Evolutionary conservation across 75 land plant species (phyloP), one percentile per base, ranked within the genome.

Genomic region (Pinus tabuliformis): DNA sequence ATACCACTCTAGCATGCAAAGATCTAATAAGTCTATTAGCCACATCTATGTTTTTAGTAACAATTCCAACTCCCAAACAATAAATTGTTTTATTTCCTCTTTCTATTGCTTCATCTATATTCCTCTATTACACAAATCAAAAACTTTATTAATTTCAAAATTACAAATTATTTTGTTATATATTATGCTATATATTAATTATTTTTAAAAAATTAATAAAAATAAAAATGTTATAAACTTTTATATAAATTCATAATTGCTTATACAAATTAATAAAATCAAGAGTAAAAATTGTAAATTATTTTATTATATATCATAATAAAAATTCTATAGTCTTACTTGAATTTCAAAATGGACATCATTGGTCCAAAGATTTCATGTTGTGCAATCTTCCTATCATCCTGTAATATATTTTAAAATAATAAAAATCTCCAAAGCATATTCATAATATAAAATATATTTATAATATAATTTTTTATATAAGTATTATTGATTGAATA

Each of bases 281-380:
- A n/a, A n/a, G n/a, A n/a, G n/a, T n/a, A 0, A 42, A 42, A 42
- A 39, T 39, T 39, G 2, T 3, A 39, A 39, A 39, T 5, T 4
- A 39, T 39, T 39, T 39, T 39, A 0, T 39, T 30, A 30, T 30
- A 39, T 39, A 39, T 5, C 2, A 39, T 1, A 39, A 39, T 39
- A 39, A 39, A 4, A 39, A 39, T 39, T 3, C 5, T 3, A 61
- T 28, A 28, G 16, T 59, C 87, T 84, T 81, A 92, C 90, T 89
- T 92, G 91, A 92, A 95, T 72, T 95, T 95, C 76, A 85, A 70
- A 17, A 95, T 70, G 18, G 89, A 81, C 86, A 93, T 83, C 20
- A 95, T 95, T 18, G 98, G 96, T 11, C 98, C 98, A 77, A 95
- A 95, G 28, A 95, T 95, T 76, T 95, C 96, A 13, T 95, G 93